These are phyloP conservation scores for Ganoderma sinense DNA, from an alignment of 1,284 basidiomycete genomes.

Conservation along the genomic window DNA sequence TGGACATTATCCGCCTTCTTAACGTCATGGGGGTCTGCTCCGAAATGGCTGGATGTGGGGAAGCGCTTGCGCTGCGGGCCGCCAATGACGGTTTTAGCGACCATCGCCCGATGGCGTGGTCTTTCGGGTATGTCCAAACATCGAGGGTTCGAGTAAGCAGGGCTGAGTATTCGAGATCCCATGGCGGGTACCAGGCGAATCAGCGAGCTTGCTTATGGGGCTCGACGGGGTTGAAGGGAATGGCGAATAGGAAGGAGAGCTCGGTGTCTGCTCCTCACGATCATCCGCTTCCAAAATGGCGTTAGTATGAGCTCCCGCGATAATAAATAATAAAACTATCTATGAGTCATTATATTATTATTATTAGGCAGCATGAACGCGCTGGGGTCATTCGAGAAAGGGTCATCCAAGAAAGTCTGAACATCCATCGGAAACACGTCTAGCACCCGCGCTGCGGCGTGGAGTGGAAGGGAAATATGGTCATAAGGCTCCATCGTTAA, in stretches of 20 bases:
- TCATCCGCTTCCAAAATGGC: no score
- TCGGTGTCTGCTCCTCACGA: no score
- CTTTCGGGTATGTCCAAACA: neutral
- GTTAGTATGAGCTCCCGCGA: no score
- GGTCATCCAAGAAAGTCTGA: neutral
- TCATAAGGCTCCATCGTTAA: neutral
- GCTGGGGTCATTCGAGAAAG: neutral
- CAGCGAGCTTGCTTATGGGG: neutral
- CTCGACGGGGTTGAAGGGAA: neutral
- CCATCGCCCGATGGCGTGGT: neutral
- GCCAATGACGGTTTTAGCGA: neutral
- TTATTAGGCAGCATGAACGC: neutral
- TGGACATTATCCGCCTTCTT: neutral
- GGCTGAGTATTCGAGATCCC: neutral
- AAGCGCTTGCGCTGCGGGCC: neutral
- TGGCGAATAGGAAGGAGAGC: neutral
- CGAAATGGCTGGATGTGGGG: neutral
- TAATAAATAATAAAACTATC: neutral
- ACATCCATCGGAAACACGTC: neutral
- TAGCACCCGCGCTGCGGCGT: neutral
- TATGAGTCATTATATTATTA: neutral
- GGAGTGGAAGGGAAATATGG: neutral
- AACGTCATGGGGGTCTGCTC: neutral
- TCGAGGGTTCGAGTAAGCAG: neutral
- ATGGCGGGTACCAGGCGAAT: neutral